phyloP scores from a whole-genome alignment of 495 filamentous ascomycete genomes.

The Tuber aestivum region DNA sequence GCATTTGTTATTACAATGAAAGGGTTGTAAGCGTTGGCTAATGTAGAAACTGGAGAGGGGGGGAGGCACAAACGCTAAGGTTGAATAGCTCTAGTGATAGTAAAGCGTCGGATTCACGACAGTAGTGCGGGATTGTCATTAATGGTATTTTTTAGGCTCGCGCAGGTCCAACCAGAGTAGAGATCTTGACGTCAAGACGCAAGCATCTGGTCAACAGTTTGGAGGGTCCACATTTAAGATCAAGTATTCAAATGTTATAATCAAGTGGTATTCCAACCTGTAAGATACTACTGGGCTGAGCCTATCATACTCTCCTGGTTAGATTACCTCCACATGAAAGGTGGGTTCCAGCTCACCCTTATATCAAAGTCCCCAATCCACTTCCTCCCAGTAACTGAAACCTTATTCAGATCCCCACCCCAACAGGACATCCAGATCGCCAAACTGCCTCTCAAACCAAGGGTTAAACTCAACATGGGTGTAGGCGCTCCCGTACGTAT shows the following conservation, averaged over 20 bases:
- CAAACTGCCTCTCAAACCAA: conserved; percentile 60
- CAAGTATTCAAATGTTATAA: conserved; percentile 11
- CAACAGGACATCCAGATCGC: conserved; percentile 57
- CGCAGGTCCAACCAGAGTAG: background rate
- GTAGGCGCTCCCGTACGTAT: conserved; percentile 45
- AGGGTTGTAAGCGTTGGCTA: background rate
- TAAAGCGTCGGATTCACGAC: conserved; percentile 23
- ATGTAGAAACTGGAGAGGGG: no score
- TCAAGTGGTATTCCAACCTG: conserved; percentile 7
- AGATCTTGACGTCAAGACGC: conserved; percentile 25
- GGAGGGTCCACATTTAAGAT: conserved; percentile 19
- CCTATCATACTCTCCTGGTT: background rate
- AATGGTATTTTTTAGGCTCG: background rate
- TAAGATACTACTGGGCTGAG: background rate
- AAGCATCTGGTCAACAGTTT: conserved; percentile 12
- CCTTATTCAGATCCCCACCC: conserved; percentile 31
- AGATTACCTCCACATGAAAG: background rate
- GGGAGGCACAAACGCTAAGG: conserved; percentile 4
- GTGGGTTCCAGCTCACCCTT: conserved; percentile 8
- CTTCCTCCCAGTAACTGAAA: conserved; percentile 32
- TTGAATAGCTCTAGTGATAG: conserved; percentile 26
- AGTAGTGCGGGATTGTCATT: conserved; percentile 24
- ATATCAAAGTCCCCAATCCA: conserved; percentile 34
- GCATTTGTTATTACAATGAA: background rate
- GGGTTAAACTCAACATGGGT: conserved; percentile 74